Evolutionary conservation across 441 rosid species (phyloP).

Genomic region (Erodium trifolium): DNA sequence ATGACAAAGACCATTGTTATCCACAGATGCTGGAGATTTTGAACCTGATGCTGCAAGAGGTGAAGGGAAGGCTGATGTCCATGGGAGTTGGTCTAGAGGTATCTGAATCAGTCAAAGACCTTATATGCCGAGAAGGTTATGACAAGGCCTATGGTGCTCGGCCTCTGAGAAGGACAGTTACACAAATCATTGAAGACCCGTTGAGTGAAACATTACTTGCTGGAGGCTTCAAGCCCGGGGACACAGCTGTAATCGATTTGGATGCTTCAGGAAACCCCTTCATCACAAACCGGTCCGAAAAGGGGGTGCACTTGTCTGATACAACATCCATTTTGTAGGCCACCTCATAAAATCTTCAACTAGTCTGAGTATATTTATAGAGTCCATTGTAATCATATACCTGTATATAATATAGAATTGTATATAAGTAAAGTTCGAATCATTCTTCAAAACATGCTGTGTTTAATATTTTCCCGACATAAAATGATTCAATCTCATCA

Average conservation of each 20-base stretch:
- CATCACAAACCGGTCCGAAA: slow-evolving; percentile 39
- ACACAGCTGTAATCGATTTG: slow-evolving; percentile 58
- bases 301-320: slow-evolving; percentile 45
- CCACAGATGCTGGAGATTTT: slow-evolving; percentile 73
- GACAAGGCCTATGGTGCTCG: slow-evolving; percentile 73
- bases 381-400: slow-evolving; percentile 7
- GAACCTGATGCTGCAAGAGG: slow-evolving; percentile 76
- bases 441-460: neutral
- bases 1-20: neutral
- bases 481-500: neutral
- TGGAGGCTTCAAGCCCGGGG: slow-evolving; percentile 67
- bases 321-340: slow-evolving; percentile 30
- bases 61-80: slow-evolving; percentile 63
- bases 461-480: neutral
- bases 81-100: slow-evolving; percentile 83
- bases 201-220: slow-evolving; percentile 78
- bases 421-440: slow-evolving; percentile 1
- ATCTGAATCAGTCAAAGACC: slow-evolving; percentile 62
- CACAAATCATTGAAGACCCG: slow-evolving; percentile 69
- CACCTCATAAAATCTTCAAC: neutral
- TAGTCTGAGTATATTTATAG: neutral
- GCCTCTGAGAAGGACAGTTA: slow-evolving; percentile 77
- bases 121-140: slow-evolving; percentile 73
- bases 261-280: slow-evolving; percentile 74
- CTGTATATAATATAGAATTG: slow-evolving; percentile 16